These are phyloP conservation scores for Globisporangium acanthophoron DNA, from an alignment of 352 stramenopile genomes.

Conservation along the genomic window DNA sequence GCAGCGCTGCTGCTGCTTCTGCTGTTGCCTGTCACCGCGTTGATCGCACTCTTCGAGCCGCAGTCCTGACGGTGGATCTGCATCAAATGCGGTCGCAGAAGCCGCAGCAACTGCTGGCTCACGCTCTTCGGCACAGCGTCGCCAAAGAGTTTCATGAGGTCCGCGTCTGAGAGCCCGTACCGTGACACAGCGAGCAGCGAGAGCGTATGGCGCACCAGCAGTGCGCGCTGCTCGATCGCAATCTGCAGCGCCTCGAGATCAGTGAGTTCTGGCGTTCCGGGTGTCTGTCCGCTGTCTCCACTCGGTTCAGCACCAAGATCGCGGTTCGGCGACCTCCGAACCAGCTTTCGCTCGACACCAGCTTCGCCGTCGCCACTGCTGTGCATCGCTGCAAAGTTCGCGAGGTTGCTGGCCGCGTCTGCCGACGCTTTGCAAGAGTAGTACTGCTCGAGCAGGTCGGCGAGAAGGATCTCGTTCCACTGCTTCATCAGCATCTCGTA, in stretches of 20 bases:
- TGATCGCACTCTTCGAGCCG: background rate
- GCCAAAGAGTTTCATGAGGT: constrained; percentile 56
- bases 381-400: background rate
- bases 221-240: constrained; percentile 56
- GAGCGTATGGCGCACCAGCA: constrained; percentile 67
- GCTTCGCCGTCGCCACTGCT: background rate
- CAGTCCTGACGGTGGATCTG: constrained; percentile 59
- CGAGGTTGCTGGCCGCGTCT: background rate
- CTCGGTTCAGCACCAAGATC: background rate
- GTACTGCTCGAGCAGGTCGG: constrained; percentile 40
- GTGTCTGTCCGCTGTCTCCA: background rate
- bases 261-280: constrained; percentile 11
- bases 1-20: constrained; percentile 6
- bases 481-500: constrained; percentile 69
- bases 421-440: constrained; percentile 19
- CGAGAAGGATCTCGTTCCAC: constrained; percentile 69
- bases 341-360: constrained; percentile 7
- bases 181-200: constrained; percentile 63
- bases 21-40: background rate
- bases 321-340: constrained; percentile 2
- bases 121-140: constrained; percentile 36
- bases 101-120: constrained; percentile 32
- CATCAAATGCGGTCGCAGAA: constrained; percentile 69
- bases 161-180: constrained; percentile 61
- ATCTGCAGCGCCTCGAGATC: constrained; percentile 53